Percentiles rank a stretch among this genome's conserved stretches.
Evolutionary conservation across 2,329 filamentous ascomycete species (phyloP).

Genomic region (Allantophomopsis cytisporea): DNA sequence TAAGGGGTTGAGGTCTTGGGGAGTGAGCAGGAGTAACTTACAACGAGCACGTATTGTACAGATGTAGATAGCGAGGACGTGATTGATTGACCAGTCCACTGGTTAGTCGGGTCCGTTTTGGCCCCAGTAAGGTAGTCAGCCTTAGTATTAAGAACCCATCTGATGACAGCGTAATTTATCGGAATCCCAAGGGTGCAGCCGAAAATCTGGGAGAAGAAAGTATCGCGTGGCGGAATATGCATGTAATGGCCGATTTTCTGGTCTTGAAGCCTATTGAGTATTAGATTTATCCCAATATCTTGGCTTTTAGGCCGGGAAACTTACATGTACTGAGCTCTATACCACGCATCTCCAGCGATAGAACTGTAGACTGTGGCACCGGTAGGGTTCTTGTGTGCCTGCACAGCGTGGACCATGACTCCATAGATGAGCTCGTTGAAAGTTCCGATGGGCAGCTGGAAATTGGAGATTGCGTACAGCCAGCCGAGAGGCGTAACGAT

Average conservation of each 20-base stretch:
- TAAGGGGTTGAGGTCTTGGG: background rate
- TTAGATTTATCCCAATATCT: too few relatives aligned
- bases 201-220: constrained; percentile 49
- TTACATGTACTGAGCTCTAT: constrained; percentile 40
- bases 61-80: constrained; percentile 36
- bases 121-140: constrained; percentile 36
- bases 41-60: constrained; percentile 46
- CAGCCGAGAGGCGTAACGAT: constrained; percentile 43
- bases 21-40: constrained; percentile 8
- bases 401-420: constrained; percentile 39
- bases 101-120: constrained; percentile 37
- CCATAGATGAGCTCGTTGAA: constrained; percentile 48
- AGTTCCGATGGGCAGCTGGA: constrained; percentile 36
- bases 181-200: constrained; percentile 44
- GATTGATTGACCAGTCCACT: constrained; percentile 46
- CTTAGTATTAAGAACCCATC: constrained; percentile 44
- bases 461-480: constrained; percentile 46
- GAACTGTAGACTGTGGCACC: constrained; percentile 43
- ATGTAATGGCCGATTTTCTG: constrained; percentile 53
- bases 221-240: constrained; percentile 41
- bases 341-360: constrained; percentile 49
- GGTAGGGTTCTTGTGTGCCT: constrained; percentile 37
- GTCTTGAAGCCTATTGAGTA: too few relatives aligned
- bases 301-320: too few relatives aligned
- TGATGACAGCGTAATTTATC: constrained; percentile 46